Evolutionary conservation across 2,329 filamentous ascomycete genomes (phyloP).

Genomic region (Alternaria sp.): DNA sequence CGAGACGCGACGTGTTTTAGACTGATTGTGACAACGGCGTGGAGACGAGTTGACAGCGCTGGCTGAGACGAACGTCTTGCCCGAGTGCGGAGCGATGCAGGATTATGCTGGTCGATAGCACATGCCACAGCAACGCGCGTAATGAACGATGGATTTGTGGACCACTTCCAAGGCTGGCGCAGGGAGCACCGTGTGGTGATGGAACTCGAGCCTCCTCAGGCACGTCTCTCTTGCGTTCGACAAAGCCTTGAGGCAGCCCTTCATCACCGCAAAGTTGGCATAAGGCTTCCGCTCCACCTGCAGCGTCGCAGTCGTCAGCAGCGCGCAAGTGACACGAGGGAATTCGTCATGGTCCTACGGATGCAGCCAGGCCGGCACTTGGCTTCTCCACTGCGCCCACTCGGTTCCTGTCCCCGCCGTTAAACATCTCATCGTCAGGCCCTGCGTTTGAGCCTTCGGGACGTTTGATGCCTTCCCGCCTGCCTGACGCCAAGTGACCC

Average conservation of each 20-base stretch:
- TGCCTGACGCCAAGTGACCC: slow-evolving; percentile 38
- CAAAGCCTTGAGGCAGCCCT: background rate
- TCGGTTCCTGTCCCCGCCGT: slow-evolving; percentile 8
- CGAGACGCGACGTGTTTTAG: slow-evolving; percentile 10
- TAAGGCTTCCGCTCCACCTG: background rate
- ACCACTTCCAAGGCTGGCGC: background rate
- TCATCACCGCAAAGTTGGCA: background rate
- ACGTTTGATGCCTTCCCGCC: slow-evolving; percentile 31
- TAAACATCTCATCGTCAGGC: slow-evolving; percentile 29
- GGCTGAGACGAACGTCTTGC: slow-evolving; percentile 18
- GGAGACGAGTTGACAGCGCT: slow-evolving; percentile 3
- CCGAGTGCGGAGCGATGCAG: slow-evolving; percentile 11
- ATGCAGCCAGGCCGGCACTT: slow-evolving; percentile 16
- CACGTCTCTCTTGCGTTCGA: slow-evolving; percentile 6
- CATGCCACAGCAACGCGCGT: slow-evolving; percentile 11
- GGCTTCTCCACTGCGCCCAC: slow-evolving; percentile 14
- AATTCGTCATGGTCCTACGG: slow-evolving; percentile 5
- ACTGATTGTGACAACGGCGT: background rate
- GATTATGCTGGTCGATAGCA: slow-evolving; percentile 9
- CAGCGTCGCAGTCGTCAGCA: background rate
- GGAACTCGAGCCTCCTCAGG: slow-evolving; percentile 9
- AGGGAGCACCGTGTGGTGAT: slow-evolving; percentile 7
- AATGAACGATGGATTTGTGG: slow-evolving; percentile 8
- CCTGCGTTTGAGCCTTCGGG: slow-evolving; percentile 27
- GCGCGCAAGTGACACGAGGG: slow-evolving; percentile 6